Base-by-base conservation (phyloP, 108 stramenopile genomes). In the Mediolabrus comicus region DNA sequence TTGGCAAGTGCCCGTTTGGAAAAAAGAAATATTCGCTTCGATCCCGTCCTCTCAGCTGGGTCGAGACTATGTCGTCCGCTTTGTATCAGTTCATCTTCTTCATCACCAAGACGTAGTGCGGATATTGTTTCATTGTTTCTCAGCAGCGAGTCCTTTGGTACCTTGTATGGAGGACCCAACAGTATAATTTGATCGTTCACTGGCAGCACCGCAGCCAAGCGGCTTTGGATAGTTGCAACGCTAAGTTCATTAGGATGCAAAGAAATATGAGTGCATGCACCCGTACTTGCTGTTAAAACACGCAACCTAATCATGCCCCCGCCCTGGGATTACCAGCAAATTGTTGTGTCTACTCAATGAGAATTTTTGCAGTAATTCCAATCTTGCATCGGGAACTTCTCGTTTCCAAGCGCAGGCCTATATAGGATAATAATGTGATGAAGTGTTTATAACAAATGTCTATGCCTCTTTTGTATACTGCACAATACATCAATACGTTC, bases 151-250 rank as follows among this genome's bases (percentile, higher is more conserved):
- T 93, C 89, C 77, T 83, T 90, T 2, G 86, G 88, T 8, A 92
- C 91, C 75, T 92, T 92, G 61, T 88, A 92, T 3, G 91, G 91
- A 24, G 91, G 91, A 16, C 91, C 91, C 25, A 92, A 31, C 1
- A 92, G 78, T 0, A 92, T 78, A 55, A 92, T 92, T 84, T 89
- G 88, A 69, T 92, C 88, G 2, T 85, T 77, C 11, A 85, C 46
- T 25, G 86, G 87, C 1, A 92, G 70, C n/a, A 86, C 88, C 17
- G 79, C 87, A 9, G 87, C 88, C 52, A 90, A 64, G 58, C 88
- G 88, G 49, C 71, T 67, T 73, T 84, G 77, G 41, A 93, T 81
- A 62, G 75, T 90, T 55, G 84, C 77, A 55, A 90, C 87, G 53
- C 87, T 90, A n/a, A 66, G 38, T 34, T 73, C 65, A 67, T 73